A percentile compares a stretch with the other conserved stretches of the same genome.
Evolutionary conservation across 441 rosid genomes (phyloP).

Genomic region (Cnidoscolus chayamansa): DNA sequence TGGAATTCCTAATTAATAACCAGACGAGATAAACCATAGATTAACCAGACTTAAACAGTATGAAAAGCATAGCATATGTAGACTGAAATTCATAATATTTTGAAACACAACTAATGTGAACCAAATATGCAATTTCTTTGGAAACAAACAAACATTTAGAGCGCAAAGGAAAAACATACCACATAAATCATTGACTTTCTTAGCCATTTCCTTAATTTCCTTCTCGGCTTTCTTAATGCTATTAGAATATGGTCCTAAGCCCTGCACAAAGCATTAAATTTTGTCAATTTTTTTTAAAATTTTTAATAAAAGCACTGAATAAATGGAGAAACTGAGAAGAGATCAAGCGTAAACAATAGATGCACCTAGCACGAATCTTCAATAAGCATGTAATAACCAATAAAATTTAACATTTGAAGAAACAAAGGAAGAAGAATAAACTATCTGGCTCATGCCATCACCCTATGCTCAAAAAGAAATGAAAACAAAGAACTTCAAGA

Average conservation of each 20-base stretch:
- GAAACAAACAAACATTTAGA: background rate
- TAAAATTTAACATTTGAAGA: background rate
- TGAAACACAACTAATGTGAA: too few relatives aligned
- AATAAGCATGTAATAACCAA: background rate
- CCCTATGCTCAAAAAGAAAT: background rate
- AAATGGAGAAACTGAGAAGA: background rate
- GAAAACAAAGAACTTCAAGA: background rate
- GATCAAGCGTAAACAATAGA: background rate
- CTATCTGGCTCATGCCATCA: too few relatives aligned
- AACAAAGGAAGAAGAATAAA: too few relatives aligned
- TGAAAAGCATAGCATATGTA: background rate
- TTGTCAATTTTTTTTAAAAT: background rate
- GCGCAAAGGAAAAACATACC: conserved; percentile 35
- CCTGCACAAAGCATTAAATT: conserved; percentile 38
- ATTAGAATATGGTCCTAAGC: conserved; percentile 85
- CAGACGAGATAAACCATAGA: background rate
- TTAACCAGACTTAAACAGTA: background rate
- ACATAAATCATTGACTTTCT: conserved; percentile 83
- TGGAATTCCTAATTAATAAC: background rate
- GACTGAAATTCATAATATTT: background rate
- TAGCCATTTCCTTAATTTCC: conserved; percentile 87
- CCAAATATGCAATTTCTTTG: background rate
- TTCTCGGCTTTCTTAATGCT: conserved; percentile 88
- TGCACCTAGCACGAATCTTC: background rate
- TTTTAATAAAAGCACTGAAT: too few relatives aligned